A percentile compares a stretch with the other conserved stretches of the same genome.
Evolutionary conservation across 257 asterid species (phyloP).

Genomic region (Catharanthus roseus): DNA sequence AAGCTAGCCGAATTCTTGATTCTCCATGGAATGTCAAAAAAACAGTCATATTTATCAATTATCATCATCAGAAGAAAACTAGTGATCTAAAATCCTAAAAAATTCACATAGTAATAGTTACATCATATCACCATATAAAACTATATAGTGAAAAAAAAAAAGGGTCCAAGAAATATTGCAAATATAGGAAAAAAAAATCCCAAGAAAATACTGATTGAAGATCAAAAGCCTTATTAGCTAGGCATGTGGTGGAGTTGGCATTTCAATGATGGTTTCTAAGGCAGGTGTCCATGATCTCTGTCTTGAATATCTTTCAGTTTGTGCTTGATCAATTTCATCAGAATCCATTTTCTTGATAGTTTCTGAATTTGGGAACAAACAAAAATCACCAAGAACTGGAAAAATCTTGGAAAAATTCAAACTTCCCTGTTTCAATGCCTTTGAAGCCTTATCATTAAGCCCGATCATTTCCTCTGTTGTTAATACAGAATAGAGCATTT

Average conservation of each 20-base stretch:
- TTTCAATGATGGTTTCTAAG: constrained; percentile 60
- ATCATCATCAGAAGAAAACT: not conserved
- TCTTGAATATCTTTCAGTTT: constrained; percentile 33
- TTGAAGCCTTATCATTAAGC: constrained; percentile 29
- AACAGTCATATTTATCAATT: not conserved
- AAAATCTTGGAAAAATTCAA: constrained; percentile 41
- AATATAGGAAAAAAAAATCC: not conserved
- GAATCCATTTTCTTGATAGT: constrained; percentile 8
- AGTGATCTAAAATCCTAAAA: constrained; percentile 10
- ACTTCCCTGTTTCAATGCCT: constrained; percentile 32
- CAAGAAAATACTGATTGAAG: not conserved
- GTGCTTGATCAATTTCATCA: constrained; percentile 12
- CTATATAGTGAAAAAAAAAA: not conserved
- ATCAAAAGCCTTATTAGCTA: too few relatives aligned
- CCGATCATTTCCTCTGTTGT: constrained; percentile 47
- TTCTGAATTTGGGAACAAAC: constrained; percentile 39
- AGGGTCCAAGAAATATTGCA: not conserved
- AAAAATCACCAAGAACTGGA: constrained; percentile 41
- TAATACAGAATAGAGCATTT: constrained; percentile 63
- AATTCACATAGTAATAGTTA: constrained; percentile 1
- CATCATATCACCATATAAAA: not conserved
- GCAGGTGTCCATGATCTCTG: constrained; percentile 77
- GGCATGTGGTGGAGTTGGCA: constrained; percentile 47
- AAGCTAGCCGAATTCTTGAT: too few relatives aligned
- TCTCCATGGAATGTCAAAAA: not conserved